Evolutionary conservation across 225 moss, liverwort and hornwort genomes (phyloP), one percentile per base, ranked within the genome.

Genomic region (Marchantia paleacea): DNA sequence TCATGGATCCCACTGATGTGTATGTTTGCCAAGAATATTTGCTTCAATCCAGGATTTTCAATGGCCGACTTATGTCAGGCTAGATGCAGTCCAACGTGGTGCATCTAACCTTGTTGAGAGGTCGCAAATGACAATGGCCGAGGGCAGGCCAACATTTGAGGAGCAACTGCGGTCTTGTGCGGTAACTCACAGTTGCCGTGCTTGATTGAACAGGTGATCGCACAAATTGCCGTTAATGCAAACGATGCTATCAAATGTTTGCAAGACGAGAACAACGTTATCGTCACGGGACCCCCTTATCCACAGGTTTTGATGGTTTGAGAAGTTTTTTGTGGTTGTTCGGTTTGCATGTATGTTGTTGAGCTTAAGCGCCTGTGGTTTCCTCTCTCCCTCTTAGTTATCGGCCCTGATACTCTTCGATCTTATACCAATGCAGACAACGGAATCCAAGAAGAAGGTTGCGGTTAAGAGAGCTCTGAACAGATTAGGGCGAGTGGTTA

Each of bases 381-480:
- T 29, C 25, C 66, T 12, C 31, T 2, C 14, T 68, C 31, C 24
- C 68, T 9, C 68, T 31, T 68, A 31, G 15, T 68, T 31, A 12
- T 11, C 22, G 20, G 8, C 49, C 13, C 19, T 63, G 61, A 77
- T 78, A 22, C 15, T 71, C 8, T 71, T 22, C 30, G 22, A 31
- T 58, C 19, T 28, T 57, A 8, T 77, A 66, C 24, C 54, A 79
- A 55, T 70, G 68, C 81, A 87, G 87, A 78, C 80, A 77, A 69
- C 62, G 12, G 87, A 87, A 29, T 52, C 66, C 25, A 84, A 76
- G 81, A 82, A 79, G 53, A 77, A 63, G 49, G 72, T 60, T 76
- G 72, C 80, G 14, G n/a, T 84, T 12, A 87, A 84, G 80, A 87
- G 82, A 53, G 84, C 82, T 68, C 15, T 87, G 61, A 87, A 82